Percentiles rank a stretch among this genome's conserved stretches.
Conservation (phyloP, 208 protist species). For the Plasmodiophora brassicae region DNA sequence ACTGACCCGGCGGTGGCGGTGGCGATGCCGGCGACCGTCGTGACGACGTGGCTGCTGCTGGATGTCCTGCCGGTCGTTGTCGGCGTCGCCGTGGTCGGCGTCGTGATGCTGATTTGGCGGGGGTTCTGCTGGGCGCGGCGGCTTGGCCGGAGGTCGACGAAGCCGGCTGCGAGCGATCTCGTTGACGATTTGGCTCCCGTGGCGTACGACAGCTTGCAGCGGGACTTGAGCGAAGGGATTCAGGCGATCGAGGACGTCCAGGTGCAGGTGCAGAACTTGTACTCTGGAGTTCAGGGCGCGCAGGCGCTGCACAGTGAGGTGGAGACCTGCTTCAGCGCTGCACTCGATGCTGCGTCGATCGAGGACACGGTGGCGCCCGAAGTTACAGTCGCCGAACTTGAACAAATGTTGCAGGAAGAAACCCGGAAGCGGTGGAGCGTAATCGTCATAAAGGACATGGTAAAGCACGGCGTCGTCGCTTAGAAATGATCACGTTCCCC, state of each 20-base stretch:
- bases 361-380: background rate
- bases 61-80: background rate
- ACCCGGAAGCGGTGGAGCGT: background rate
- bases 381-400: background rate
- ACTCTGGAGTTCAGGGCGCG: background rate
- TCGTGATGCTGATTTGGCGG: too few species aligned
- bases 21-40: too few species aligned
- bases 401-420: background rate
- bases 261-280: background rate
- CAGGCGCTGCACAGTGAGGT: background rate
- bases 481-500: too few species aligned
- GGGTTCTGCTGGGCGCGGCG: too few species aligned
- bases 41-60: background rate
- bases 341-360: background rate
- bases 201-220: too few species aligned
- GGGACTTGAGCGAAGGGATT: background rate
- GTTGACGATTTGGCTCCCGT: too few species aligned
- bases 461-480: too few species aligned
- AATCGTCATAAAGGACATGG: background rate
- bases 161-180: too few species aligned
- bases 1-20: too few species aligned
- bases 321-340: constrained; percentile 8
- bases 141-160: too few species aligned
- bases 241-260: background rate
- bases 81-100: background rate